A percentile compares a stretch with the other conserved stretches of the same genome.
These are phyloP conservation scores for Ambrosia artemisiifolia DNA, from an alignment of 129 eudicot species.

Conservation along the genomic window DNA sequence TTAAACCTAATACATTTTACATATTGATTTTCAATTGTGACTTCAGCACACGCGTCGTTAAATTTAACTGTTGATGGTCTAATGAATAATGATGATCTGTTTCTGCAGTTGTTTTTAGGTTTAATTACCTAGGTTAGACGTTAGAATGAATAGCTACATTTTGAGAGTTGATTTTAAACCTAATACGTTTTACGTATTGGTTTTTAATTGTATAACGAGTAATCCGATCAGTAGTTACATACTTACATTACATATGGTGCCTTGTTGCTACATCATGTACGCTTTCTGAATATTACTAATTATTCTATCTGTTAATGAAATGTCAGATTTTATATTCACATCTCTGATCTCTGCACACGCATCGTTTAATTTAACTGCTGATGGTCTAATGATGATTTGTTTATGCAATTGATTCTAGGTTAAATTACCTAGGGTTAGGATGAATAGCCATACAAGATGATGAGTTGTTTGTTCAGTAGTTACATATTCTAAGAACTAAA, in stretches of 20 bases:
- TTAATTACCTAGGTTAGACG: constrained; percentile 1
- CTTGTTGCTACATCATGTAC: neutral
- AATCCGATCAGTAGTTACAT: neutral
- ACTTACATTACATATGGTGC: neutral
- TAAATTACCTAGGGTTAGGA: no score
- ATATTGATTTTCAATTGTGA: neutral
- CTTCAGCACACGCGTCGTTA: neutral
- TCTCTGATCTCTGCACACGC: no score
- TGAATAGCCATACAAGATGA: no score
- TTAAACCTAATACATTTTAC: neutral
- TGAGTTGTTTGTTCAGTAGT: no score
- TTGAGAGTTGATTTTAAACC: neutral
- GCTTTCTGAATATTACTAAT: no score
- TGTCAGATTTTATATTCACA: no score
- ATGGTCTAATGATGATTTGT: no score
- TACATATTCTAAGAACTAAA: no score
- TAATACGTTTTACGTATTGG: neutral
- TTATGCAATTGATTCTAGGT: no score
- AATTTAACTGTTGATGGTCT: neutral
- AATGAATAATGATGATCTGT: neutral
- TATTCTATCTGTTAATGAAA: no score
- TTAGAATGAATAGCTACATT: neutral
- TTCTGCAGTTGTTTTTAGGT: neutral
- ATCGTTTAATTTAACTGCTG: no score
- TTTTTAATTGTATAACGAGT: neutral